Evolutionary conservation across 2,329 filamentous ascomycete genomes (phyloP).

Genomic region (Epichloe uncinata): DNA sequence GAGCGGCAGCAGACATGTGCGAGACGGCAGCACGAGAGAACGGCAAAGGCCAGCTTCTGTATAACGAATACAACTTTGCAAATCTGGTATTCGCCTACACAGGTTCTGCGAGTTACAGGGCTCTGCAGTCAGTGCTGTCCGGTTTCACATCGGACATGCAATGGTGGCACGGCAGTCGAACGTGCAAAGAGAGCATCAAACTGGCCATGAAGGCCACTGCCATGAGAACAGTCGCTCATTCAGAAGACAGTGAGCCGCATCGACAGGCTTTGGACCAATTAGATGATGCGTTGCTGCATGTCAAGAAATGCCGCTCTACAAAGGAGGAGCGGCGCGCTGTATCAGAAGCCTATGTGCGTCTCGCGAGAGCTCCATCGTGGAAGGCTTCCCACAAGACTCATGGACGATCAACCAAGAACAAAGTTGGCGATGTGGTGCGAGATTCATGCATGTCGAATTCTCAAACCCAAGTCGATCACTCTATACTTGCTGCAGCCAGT

Average conservation of each 20-base stretch:
- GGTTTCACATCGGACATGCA: constrained; percentile 17
- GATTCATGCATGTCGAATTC: background rate
- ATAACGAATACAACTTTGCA: constrained; percentile 25
- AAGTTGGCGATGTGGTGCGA: background rate
- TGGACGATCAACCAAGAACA: background rate
- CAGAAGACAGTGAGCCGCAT: constrained; percentile 9
- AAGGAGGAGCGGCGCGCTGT: constrained; percentile 9
- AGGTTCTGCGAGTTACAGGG: constrained; percentile 17
- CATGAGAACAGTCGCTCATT: constrained; percentile 11
- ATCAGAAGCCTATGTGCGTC: constrained; percentile 10
- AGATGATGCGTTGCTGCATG: constrained; percentile 14
- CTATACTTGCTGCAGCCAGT: background rate
- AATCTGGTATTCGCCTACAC: constrained; percentile 23
- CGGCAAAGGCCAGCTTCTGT: constrained; percentile 22
- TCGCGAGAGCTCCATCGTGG: constrained; percentile 1
- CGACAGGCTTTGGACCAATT: constrained; percentile 12
- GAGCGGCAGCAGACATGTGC: constrained; percentile 20
- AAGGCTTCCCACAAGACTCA: background rate
- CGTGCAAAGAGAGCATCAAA: constrained; percentile 25
- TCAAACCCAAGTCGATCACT: background rate
- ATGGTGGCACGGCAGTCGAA: constrained; percentile 24
- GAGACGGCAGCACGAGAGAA: constrained; percentile 23
- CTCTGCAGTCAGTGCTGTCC: constrained; percentile 17
- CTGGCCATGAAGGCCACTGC: constrained; percentile 22
- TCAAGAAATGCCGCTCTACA: constrained; percentile 11